Base-by-base conservation (phyloP, 2,329 filamentous ascomycete genomes). In the Beauveria bassiana region DNA sequence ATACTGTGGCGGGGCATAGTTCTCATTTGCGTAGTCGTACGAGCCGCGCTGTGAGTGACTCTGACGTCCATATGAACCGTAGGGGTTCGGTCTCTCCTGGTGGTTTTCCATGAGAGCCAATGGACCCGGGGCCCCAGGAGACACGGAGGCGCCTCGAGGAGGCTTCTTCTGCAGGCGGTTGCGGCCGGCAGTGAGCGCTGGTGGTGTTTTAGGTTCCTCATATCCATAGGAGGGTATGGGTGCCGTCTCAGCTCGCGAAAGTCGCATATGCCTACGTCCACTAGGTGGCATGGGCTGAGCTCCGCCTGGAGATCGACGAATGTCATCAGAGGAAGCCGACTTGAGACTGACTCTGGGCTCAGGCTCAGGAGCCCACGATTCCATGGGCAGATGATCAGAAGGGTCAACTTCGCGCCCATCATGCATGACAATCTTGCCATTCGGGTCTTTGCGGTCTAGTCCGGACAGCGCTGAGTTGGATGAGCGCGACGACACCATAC, bases 371-470 rank as follows among this genome's bases (percentile, higher is more conserved):
- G 89, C 89, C 88, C 88, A 92, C 1, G 85, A 85, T 61, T 90
- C 86, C 70, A 91, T 83, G 0, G 90, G 90, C 16, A 93, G 78
- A 69, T 93, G 89, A 71, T 93, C 90, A 0, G 88, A 91, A 1
- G 90, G 90, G 69, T 93, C 90, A 61, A 93, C 82, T 68, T 91
- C 87, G 61, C 87, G 81, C 7, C 90, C 90, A 69, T 91, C 88
- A 65, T 89, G 81, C 1, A 85, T 88, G 59, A 92, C 86, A 64
- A 93, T 91, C 68, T 90, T 90, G 9, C 84, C 86, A 57, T 82
- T 80, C 0, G 79, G 75, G 59, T 86, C 83, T 65, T 80, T 76
- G 56, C 77, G 78, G 53, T 79, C 68, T 42, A 59, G 59, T 1
- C 67, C 68, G 22, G 66, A 64, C 18, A 56, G 12, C n/a, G 65